A percentile compares a stretch with the other conserved stretches of the same genome.
phyloP scores from a whole-genome alignment of 192 early-diverging fungal species.

The Entomortierella beljakovae region DNA sequence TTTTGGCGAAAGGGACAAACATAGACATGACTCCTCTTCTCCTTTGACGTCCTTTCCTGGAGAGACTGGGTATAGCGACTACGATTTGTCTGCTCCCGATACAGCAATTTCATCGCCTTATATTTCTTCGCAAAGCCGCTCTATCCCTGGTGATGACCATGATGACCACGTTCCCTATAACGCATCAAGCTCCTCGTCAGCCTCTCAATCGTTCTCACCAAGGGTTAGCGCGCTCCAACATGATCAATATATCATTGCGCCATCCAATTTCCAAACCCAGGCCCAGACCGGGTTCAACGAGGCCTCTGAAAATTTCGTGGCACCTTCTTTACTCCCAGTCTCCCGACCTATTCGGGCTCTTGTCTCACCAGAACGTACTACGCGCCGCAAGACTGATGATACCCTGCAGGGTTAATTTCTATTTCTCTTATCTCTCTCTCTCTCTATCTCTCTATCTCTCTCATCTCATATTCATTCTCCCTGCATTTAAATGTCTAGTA shows the following conservation, averaged over 20 bases:
- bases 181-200: not conserved
- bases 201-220: not conserved
- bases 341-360: conserved; percentile 8
- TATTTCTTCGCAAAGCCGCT: not conserved
- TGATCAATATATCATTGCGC: conserved; percentile 21
- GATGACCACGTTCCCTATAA: conserved; percentile 4
- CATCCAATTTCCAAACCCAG: conserved; percentile 15
- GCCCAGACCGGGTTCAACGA: conserved; percentile 19
- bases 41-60: conserved; percentile 30
- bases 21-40: conserved; percentile 29
- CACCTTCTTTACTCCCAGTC: not conserved
- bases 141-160: not conserved
- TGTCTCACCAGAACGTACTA: not conserved
- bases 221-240: not conserved
- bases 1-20: not conserved
- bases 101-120: not conserved
- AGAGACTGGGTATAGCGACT: conserved; percentile 30
- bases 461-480: too few relatives aligned
- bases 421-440: too few relatives aligned
- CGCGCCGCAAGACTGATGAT: not conserved
- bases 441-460: too few relatives aligned
- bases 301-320: not conserved
- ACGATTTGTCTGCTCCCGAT: conserved; percentile 4
- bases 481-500: too few relatives aligned
- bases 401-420: not conserved